Percentiles rank a stretch among this genome's conserved stretches.
phyloP scores from a whole-genome alignment of 768 basidiomycete genomes.

The Gyrodon lividus region DNA sequence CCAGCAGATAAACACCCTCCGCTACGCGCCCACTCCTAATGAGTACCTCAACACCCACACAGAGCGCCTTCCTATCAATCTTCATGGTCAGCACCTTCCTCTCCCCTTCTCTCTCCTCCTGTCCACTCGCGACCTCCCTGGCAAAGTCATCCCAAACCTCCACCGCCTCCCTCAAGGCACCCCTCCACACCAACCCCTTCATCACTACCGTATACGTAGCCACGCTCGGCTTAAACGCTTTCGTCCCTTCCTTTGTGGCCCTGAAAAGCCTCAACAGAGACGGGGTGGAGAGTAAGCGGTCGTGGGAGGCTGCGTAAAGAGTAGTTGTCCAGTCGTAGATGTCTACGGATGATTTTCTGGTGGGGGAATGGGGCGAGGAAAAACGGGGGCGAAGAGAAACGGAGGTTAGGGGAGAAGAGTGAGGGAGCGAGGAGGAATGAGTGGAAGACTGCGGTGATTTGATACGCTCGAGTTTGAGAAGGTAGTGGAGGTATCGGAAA shows the following conservation, averaged over 20 bases:
- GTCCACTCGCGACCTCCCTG: slow-evolving; percentile 8
- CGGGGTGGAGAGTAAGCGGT: slow-evolving; percentile 32
- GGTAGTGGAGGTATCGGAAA: slow-evolving; percentile 43
- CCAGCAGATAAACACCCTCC: slow-evolving; percentile 51
- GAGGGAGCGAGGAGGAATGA: not conserved
- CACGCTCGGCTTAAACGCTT: slow-evolving; percentile 38
- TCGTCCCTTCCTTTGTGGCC: slow-evolving; percentile 26
- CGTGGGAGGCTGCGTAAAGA: slow-evolving; percentile 44
- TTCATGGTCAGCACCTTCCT: slow-evolving; percentile 3
- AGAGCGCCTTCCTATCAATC: slow-evolving; percentile 49
- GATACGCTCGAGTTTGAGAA: slow-evolving; percentile 30
- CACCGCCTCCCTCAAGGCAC: slow-evolving; percentile 40
- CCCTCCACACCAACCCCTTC: slow-evolving; percentile 48
- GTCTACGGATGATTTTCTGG: slow-evolving; percentile 34
- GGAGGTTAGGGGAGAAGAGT: not conserved
- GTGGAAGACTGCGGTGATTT: slow-evolving; percentile 10
- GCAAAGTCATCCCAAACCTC: slow-evolving; percentile 43
- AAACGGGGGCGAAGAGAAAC: not conserved
- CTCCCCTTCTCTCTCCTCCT: not conserved
- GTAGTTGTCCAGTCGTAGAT: slow-evolving; percentile 48
- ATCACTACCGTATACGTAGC: slow-evolving; percentile 56
- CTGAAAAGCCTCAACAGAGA: slow-evolving; percentile 40
- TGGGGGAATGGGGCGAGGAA: too few relatives aligned
- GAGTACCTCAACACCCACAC: slow-evolving; percentile 49
- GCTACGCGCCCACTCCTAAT: slow-evolving; percentile 43